Evolutionary conservation across 495 filamentous ascomycete species (phyloP), one percentile per base, ranked within the genome.

Genomic region (Cladorrhinum samala): DNA sequence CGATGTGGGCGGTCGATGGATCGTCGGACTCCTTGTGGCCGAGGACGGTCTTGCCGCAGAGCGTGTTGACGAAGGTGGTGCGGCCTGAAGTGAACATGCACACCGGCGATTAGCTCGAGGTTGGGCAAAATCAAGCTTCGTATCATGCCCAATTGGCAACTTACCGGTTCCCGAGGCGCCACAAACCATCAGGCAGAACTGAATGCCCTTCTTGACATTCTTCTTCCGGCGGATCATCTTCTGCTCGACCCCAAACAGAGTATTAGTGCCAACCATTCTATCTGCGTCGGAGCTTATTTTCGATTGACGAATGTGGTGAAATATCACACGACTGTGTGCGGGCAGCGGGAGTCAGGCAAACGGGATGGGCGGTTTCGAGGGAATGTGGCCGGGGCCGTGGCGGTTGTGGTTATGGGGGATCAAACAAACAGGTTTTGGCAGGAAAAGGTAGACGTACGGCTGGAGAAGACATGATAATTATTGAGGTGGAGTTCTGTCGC

Each of bases 201-300:
- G 94, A 66, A 98, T 96, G 60, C 93, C 93, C 86, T 97, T 98
- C 87, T 98, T 98, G 75, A 97, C 92, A 81, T 97, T 96, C 84
- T 98, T 98, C 91, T 98, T 98, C 68, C 90, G 85, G 75, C 93
- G 91, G 71, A 95, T 91, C 86, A 94, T 91, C 71, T 91, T 88
- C 87, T 91, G 73, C 53, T 52, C 42, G 16, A 61, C 50, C 20
- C 40, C 52, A 40, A 47, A 47, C 17, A 59, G 55, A 60, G 59
- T 60, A 62, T 74, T 72, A 72, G 69, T 59, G 38, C 55, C 49
- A 37, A 54, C 42, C 51, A 58, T 58, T 11, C 16, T 47, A 50
- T 9, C 19, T 33, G 37, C 24, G 38, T 43, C 30, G 54, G 42
- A n/a, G n/a, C n/a, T n/a, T n/a, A n/a, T n/a, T n/a, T n/a, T n/a